phyloP scores from a whole-genome alignment of 176 grass and related monocot genomes.

The Leersia perrieri region DNA sequence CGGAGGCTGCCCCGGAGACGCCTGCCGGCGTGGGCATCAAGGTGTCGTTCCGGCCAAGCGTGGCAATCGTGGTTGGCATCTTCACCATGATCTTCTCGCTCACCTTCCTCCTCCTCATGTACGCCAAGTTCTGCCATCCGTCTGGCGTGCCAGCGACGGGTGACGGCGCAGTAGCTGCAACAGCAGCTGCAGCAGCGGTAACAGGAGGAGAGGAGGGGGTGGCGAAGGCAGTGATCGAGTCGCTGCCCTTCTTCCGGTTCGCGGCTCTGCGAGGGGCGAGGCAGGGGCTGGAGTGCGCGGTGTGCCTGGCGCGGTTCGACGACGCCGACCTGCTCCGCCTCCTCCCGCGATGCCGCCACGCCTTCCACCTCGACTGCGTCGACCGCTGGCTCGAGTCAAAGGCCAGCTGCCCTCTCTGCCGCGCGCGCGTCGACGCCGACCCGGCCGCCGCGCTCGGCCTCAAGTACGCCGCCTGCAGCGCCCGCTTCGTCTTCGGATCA shows the following conservation, averaged over 20 bases:
- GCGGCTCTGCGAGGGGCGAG: slow-evolving; percentile 57
- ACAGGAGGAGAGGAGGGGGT: too few species aligned
- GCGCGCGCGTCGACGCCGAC: slow-evolving; percentile 40
- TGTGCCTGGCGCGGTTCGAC: slow-evolving; percentile 77
- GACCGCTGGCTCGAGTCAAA: slow-evolving; percentile 73
- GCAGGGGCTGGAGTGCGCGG: slow-evolving; percentile 77
- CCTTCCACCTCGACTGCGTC: slow-evolving; percentile 77
- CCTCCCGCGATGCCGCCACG: slow-evolving; percentile 78
- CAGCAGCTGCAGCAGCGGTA: too few species aligned
- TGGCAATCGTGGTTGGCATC: slow-evolving; percentile 82
- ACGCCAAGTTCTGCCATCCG: slow-evolving; percentile 89
- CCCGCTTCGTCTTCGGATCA: slow-evolving; percentile 40
- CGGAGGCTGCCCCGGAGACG: not conserved
- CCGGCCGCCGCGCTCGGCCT: slow-evolving; percentile 43
- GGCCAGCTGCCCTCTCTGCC: slow-evolving; percentile 90
- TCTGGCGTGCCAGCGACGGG: not conserved
- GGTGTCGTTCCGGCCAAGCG: slow-evolving; percentile 67
- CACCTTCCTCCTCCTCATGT: slow-evolving; percentile 83
- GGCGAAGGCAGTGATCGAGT: slow-evolving; percentile 58
- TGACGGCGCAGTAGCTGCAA: too few species aligned
- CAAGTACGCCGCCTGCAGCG: slow-evolving; percentile 53
- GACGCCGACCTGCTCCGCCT: slow-evolving; percentile 81
- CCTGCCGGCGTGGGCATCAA: slow-evolving; percentile 11
- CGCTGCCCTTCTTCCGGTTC: slow-evolving; percentile 90
- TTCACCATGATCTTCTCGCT: slow-evolving; percentile 88